A percentile compares a stretch with the other conserved stretches of the same genome.
These are phyloP conservation scores for Yamadazyma scolyti DNA, from an alignment of 805 yeast species.

Conservation along the genomic window DNA sequence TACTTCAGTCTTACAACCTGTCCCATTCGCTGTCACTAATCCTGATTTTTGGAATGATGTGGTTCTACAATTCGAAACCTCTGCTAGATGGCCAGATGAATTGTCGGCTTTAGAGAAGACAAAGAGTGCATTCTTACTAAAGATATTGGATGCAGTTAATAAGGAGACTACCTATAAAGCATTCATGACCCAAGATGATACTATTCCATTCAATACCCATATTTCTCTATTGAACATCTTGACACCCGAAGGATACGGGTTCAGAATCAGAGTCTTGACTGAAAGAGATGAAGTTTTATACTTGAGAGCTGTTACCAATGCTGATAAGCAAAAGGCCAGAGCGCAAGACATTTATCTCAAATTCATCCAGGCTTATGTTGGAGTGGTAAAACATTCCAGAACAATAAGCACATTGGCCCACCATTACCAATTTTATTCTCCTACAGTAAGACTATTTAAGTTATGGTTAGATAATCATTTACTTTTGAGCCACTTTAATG, in stretches of 20 bases:
- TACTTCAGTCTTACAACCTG: conserved; percentile 75
- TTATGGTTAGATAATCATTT: conserved; percentile 86
- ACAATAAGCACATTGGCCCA: conserved; percentile 68
- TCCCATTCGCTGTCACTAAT: conserved; percentile 70
- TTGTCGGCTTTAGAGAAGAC: conserved; percentile 78
- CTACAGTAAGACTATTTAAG: conserved; percentile 82
- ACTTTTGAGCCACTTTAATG: conserved; percentile 65
- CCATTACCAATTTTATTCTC: conserved; percentile 68
- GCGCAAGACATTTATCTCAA: conserved; percentile 60
- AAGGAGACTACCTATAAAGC: conserved; percentile 53
- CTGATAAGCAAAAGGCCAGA: conserved; percentile 56
- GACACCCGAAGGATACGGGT: conserved; percentile 89
- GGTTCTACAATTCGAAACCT: conserved; percentile 81
- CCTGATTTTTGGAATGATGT: conserved; percentile 81
- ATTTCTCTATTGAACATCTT: conserved; percentile 59
- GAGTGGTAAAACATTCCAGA: conserved; percentile 76
- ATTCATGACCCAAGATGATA: conserved; percentile 58
- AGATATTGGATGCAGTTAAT: conserved; percentile 48
- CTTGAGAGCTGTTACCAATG: conserved; percentile 65
- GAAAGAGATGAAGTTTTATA: conserved; percentile 81
- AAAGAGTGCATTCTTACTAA: conserved; percentile 83
- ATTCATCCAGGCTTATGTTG: conserved; percentile 63
- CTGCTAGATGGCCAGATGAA: conserved; percentile 96
- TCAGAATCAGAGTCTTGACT: conserved; percentile 68
- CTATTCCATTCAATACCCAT: conserved; percentile 62